Percentiles rank a stretch among this genome's conserved stretches.
phyloP scores from a whole-genome alignment of 345 rosid species.

The Pistacia integerrima region DNA sequence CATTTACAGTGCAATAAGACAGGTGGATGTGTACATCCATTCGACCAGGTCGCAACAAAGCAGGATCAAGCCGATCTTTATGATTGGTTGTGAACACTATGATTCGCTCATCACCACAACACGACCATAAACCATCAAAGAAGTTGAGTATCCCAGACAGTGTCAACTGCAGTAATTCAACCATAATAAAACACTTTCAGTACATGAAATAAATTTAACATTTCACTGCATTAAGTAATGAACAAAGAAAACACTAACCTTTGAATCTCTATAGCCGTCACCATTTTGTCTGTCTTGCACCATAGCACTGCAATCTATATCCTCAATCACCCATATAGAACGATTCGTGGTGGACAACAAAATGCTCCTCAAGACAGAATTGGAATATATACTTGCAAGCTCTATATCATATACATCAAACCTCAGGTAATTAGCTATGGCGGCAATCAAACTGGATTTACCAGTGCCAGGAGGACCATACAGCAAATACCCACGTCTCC shows the following conservation, averaged over 20 bases:
- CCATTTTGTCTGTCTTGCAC: slow-evolving; percentile 11
- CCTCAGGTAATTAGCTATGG: slow-evolving; percentile 59
- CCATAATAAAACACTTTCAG: background rate
- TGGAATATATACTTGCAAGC: slow-evolving; percentile 34
- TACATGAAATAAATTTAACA: too few species aligned
- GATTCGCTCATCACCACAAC: slow-evolving; percentile 30
- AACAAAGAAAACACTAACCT: background rate
- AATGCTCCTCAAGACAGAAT: slow-evolving; percentile 43
- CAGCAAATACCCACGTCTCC: slow-evolving; percentile 62
- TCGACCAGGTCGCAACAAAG: slow-evolving; percentile 31
- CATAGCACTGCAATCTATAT: slow-evolving; percentile 49
- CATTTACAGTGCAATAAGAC: slow-evolving; percentile 22
- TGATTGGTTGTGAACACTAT: slow-evolving; percentile 31
- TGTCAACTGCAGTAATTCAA: background rate
- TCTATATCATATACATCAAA: slow-evolving; percentile 52
- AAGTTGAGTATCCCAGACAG: slow-evolving; percentile 19
- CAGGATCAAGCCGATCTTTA: slow-evolving; percentile 26
- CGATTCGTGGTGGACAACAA: slow-evolving; percentile 49
- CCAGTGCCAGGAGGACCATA: slow-evolving; percentile 70
- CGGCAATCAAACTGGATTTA: slow-evolving; percentile 62
- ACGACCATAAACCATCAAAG: slow-evolving; percentile 37
- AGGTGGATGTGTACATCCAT: slow-evolving; percentile 34
- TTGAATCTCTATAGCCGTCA: background rate
- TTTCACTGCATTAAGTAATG: background rate
- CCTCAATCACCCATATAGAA: slow-evolving; percentile 58